Percentiles rank a stretch among this genome's conserved stretches.
Conservation (phyloP, 768 basidiomycete genomes). For the Phallus indusiatus region DNA sequence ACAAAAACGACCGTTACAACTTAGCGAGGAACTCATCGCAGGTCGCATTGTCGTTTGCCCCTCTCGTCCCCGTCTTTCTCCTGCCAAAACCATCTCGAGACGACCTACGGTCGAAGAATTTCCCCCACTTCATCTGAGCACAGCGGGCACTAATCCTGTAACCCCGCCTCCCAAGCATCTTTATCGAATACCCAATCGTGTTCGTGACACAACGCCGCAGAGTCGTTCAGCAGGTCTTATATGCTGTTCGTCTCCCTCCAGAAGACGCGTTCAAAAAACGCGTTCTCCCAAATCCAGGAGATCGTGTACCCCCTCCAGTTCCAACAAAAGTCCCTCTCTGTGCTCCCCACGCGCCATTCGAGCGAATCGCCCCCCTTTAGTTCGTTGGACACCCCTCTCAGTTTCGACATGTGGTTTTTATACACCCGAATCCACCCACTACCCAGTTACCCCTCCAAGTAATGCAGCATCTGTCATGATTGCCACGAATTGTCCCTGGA, state of each 20-base stretch:
- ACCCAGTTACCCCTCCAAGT: conserved; percentile 1
- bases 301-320: not conserved
- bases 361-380: not conserved
- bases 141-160: not conserved
- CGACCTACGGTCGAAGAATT: not conserved
- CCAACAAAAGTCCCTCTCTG: not conserved
- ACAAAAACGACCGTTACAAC: conserved; percentile 5
- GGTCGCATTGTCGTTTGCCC: not conserved
- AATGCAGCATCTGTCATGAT: not conserved
- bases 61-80: not conserved
- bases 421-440: not conserved
- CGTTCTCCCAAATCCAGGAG: not conserved
- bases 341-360: not conserved
- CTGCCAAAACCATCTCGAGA: not conserved
- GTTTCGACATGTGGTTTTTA: not conserved
- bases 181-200: not conserved
- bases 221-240: not conserved
- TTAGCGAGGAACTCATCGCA: conserved; percentile 6
- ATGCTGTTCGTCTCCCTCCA: not conserved
- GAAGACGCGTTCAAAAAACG: not conserved
- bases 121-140: not conserved
- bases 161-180: conserved; percentile 1
- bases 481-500: conserved; percentile 2
- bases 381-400: conserved; percentile 2
- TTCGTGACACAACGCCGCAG: not conserved